Percentiles rank a stretch among this genome's conserved stretches.
Conservation (phyloP, 1,284 basidiomycete species). For the Tilletia horrida region DNA sequence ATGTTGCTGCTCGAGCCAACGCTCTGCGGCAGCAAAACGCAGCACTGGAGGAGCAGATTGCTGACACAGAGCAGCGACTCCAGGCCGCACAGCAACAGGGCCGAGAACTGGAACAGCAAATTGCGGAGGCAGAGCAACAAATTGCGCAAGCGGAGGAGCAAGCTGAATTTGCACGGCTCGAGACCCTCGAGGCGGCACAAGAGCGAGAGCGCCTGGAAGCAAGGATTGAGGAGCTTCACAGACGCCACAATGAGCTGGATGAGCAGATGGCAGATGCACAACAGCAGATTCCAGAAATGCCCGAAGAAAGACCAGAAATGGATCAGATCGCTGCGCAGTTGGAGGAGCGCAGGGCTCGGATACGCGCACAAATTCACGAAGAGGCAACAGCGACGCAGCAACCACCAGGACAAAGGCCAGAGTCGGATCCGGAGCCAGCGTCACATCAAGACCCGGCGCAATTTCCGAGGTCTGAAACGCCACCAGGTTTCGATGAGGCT, state of each 20-base stretch:
- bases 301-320: too few relatives aligned
- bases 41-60: not conserved
- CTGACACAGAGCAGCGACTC: not conserved
- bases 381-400: too few relatives aligned
- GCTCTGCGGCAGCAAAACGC: not conserved
- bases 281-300: too few relatives aligned
- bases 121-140: not conserved
- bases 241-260: too few relatives aligned
- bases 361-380: too few relatives aligned
- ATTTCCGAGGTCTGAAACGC: too few relatives aligned
- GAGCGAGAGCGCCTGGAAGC: not conserved
- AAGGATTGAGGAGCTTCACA: not conserved
- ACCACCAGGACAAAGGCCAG: too few relatives aligned
- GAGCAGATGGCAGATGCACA: too few relatives aligned
- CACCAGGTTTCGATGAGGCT: not conserved
- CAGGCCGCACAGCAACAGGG: not conserved
- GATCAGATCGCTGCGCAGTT: too few relatives aligned
- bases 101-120: not conserved
- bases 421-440: too few relatives aligned
- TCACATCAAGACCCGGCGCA: too few relatives aligned
- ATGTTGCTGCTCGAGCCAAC: not conserved
- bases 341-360: too few relatives aligned
- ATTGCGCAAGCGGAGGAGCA: not conserved
- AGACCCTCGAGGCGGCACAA: not conserved
- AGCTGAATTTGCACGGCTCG: not conserved